Percentiles rank a stretch among this genome's conserved stretches.
Evolutionary conservation across 2,329 filamentous ascomycete species (phyloP).

Genomic region (Diplodia mutila): DNA sequence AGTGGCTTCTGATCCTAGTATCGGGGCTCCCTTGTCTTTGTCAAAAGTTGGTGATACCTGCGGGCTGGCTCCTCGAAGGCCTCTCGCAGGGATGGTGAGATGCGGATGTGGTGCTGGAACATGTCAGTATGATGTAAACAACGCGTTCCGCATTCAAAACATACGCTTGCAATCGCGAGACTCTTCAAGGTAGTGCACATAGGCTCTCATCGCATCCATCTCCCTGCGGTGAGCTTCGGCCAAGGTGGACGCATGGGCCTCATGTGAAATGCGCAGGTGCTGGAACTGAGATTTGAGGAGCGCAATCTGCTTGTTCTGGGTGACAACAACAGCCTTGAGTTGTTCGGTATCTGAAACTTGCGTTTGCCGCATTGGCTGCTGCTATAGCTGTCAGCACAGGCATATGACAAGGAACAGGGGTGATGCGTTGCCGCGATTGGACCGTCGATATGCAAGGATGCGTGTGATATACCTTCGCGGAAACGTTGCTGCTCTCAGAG

Average conservation of each 20-base stretch:
- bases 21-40: neutral
- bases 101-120: neutral
- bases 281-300: constrained; percentile 42
- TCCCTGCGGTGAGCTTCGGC: constrained; percentile 45
- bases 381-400: constrained; percentile 1
- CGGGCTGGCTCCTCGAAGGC: neutral
- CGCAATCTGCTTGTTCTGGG: constrained; percentile 39
- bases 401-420: neutral
- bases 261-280: constrained; percentile 43
- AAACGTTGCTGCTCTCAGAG: constrained; percentile 14
- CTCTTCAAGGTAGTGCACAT: constrained; percentile 45
- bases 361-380: constrained; percentile 5
- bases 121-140: neutral
- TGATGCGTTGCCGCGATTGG: neutral
- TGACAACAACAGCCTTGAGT: constrained; percentile 36
- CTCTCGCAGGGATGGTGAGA: neutral
- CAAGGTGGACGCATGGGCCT: constrained; percentile 44
- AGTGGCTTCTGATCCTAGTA: neutral
- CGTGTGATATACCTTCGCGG: constrained; percentile 20
- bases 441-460: neutral
- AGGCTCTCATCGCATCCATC: constrained; percentile 43
- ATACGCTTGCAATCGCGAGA: constrained; percentile 28
- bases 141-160: neutral
- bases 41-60: neutral
- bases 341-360: constrained; percentile 31